phyloP scores from a whole-genome alignment of 805 yeast species.

The Starmerella scarabaei region DNA sequence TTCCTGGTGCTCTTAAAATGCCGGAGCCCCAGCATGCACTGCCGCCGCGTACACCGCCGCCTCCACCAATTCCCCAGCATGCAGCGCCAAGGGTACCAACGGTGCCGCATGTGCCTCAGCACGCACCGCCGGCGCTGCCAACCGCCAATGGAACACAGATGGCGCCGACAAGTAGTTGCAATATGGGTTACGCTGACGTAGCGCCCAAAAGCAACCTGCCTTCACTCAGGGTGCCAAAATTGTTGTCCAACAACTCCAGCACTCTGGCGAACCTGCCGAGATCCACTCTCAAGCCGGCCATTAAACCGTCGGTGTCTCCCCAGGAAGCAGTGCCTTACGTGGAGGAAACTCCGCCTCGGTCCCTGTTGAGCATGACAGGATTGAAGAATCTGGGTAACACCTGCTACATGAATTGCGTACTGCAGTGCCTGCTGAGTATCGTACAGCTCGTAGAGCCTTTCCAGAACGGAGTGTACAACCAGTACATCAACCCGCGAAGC shows the following conservation, averaged over 20 bases:
- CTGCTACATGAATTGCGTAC: conserved; percentile 79
- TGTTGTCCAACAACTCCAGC: not conserved
- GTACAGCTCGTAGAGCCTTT: conserved; percentile 53
- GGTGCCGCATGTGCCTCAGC: not conserved
- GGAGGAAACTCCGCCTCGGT: conserved; percentile 19
- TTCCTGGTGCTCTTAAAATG: too few species aligned
- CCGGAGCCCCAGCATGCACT: too few species aligned
- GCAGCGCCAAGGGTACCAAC: too few species aligned
- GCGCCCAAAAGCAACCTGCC: conserved; percentile 5
- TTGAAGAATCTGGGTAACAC: conserved; percentile 75
- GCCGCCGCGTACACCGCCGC: too few species aligned
- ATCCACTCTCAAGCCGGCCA: not conserved
- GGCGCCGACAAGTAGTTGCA: not conserved
- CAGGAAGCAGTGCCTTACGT: conserved; percentile 1
- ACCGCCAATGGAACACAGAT: not conserved
- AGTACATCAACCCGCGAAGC: conserved; percentile 59
- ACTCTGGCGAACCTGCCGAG: not conserved
- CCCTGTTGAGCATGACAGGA: conserved; percentile 43
- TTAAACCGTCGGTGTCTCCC: not conserved
- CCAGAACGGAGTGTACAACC: conserved; percentile 44
- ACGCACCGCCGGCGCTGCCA: not conserved
- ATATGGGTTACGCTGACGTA: conserved; percentile 11
- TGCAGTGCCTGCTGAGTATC: conserved; percentile 77
- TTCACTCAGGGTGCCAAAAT: conserved; percentile 10
- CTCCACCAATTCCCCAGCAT: too few species aligned